Evolutionary conservation across 331 rosid genomes (phyloP).

Genomic region (Malus hybrid): DNA sequence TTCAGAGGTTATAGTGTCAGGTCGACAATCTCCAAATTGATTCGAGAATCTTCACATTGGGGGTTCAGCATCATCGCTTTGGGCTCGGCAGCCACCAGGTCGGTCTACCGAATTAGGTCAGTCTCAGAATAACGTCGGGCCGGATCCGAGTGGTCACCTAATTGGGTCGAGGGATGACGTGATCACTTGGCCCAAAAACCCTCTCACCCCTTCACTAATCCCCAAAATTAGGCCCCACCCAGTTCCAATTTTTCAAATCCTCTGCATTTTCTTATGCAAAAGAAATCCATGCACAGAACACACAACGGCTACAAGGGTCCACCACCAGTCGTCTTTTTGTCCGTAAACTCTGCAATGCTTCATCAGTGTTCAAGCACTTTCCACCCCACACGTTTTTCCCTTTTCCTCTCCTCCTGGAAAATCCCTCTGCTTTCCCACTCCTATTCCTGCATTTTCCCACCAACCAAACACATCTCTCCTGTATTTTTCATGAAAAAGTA

Average conservation of each 20-base stretch:
- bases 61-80: neutral
- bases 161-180: neutral
- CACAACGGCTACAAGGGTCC: slow-evolving; percentile 67
- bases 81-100: neutral
- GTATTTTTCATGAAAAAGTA: neutral
- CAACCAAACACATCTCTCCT: neutral
- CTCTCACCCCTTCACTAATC: neutral
- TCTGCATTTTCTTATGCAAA: neutral
- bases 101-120: neutral
- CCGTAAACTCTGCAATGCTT: slow-evolving; percentile 32
- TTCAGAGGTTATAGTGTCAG: neutral
- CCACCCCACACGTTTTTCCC: slow-evolving; percentile 14
- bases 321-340: slow-evolving; percentile 24
- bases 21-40: neutral
- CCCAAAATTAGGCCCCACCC: too few species aligned
- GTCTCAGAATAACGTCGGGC: too few species aligned
- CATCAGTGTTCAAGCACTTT: slow-evolving; percentile 14
- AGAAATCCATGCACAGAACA: slow-evolving; percentile 1
- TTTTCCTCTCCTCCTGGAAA: neutral
- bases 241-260: slow-evolving; percentile 3
- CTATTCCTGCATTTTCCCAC: neutral
- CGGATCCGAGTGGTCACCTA: neutral
- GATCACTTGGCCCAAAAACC: neutral
- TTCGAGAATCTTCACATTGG: neutral
- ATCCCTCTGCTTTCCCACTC: neutral